These are phyloP conservation scores for Zhuliangozyma blackwelliae DNA, from an alignment of 1,139 yeast species.

Conservation along the genomic window DNA sequence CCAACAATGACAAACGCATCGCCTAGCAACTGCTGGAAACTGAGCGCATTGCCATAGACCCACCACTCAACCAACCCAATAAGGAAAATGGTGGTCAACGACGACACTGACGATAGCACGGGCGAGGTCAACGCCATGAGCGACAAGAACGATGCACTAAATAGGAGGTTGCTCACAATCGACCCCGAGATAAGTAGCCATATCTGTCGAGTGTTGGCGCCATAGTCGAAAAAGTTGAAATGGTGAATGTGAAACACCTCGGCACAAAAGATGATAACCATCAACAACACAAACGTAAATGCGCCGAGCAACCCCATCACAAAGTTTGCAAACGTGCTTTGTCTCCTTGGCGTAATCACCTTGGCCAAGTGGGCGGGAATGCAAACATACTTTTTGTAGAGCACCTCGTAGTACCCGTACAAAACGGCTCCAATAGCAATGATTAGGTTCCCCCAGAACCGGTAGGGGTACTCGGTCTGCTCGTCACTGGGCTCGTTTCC, in stretches of 20 bases:
- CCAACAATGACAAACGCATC: constrained; percentile 61
- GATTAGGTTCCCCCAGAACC: constrained; percentile 67
- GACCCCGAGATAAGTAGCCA: constrained; percentile 49
- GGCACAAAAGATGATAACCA: constrained; percentile 46
- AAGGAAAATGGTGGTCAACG: constrained; percentile 70
- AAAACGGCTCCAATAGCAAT: constrained; percentile 76
- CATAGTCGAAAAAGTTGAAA: constrained; percentile 51
- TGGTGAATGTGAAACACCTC: constrained; percentile 55
- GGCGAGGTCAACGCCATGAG: constrained; percentile 85
- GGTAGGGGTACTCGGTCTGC: constrained; percentile 45
- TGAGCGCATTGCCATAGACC: constrained; percentile 55
- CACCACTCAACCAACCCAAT: constrained; percentile 79
- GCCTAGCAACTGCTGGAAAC: constrained; percentile 49
- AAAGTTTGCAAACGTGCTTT: constrained; percentile 45
- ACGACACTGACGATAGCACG: constrained; percentile 78
- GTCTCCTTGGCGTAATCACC: constrained; percentile 44
- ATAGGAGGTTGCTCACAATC: constrained; percentile 58
- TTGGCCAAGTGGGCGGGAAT: constrained; percentile 56
- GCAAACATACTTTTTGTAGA: constrained; percentile 72
- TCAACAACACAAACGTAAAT: constrained; percentile 49
- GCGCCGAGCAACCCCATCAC: constrained; percentile 55
- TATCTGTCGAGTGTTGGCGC: constrained; percentile 30
- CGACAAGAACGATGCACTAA: constrained; percentile 70
- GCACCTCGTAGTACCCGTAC: constrained; percentile 82
- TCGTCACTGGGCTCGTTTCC: constrained; percentile 29